These are phyloP conservation scores for Pestalotiopsis fici DNA, from an alignment of 2,329 filamentous ascomycete species.

Conservation along the genomic window DNA sequence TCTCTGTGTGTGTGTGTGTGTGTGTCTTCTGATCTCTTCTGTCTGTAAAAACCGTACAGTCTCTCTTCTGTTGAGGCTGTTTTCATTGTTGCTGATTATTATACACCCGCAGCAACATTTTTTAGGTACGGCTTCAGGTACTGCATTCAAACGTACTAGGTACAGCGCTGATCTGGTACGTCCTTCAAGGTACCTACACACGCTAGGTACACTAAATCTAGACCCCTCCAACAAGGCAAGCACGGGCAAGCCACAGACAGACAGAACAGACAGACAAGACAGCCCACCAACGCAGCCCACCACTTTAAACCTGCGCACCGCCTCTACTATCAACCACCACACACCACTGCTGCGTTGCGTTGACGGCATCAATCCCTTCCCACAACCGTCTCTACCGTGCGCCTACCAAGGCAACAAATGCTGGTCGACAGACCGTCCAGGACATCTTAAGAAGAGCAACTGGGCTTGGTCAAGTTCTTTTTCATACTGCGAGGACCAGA, in stretches of 20 bases:
- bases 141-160: background rate
- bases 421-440: background rate
- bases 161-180: background rate
- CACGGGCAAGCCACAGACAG: background rate
- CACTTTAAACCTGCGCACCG: background rate
- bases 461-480: background rate
- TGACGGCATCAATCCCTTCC: background rate
- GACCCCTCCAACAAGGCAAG: background rate
- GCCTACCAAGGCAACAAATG: background rate
- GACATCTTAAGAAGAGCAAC: background rate
- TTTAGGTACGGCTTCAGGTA: background rate
- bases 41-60: background rate
- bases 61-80: background rate
- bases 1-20: too few relatives aligned
- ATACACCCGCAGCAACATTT: background rate
- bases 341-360: background rate
- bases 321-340: background rate
- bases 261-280: background rate
- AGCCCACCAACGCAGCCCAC: background rate
- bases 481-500: background rate
- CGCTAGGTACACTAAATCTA: background rate
- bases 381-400: background rate
- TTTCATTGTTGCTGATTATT: background rate
- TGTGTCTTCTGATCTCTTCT: too few relatives aligned
- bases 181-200: background rate